phyloP scores from a whole-genome alignment of 192 early-diverging fungal genomes.

The Coemansia sp. region DNA sequence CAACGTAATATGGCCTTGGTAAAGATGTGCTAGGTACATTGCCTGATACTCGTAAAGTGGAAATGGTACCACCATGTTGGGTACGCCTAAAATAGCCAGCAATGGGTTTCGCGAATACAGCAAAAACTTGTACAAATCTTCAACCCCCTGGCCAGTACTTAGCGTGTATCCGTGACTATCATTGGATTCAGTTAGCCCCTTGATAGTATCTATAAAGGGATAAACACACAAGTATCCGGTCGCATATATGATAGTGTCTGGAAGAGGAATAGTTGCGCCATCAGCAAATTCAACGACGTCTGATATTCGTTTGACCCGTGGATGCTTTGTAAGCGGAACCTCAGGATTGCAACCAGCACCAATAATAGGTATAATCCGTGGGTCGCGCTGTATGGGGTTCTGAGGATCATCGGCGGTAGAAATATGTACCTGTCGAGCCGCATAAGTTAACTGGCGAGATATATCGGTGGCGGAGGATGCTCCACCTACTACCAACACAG shows the following conservation, averaged over 20 bases:
- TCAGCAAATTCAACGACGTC: slow-evolving; percentile 29
- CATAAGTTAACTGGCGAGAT: slow-evolving; percentile 42
- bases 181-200: not conserved
- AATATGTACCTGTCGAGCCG: slow-evolving; percentile 40
- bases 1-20: slow-evolving; percentile 23
- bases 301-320: slow-evolving; percentile 4
- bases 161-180: slow-evolving; percentile 6
- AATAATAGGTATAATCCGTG: slow-evolving; percentile 1
- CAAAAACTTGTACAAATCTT: slow-evolving; percentile 48
- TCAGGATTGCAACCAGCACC: slow-evolving; percentile 11
- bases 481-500: slow-evolving; percentile 56
- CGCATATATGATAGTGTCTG: slow-evolving; percentile 60
- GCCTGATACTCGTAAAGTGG: slow-evolving; percentile 62
- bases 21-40: slow-evolving; percentile 43
- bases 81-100: slow-evolving; percentile 60
- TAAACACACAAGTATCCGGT: slow-evolving; percentile 65
- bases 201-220: slow-evolving; percentile 55
- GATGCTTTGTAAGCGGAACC: slow-evolving; percentile 6
- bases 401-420: slow-evolving; percentile 3
- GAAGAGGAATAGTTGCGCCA: slow-evolving; percentile 20
- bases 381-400: not conserved
- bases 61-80: slow-evolving; percentile 58
- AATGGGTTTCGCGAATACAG: slow-evolving; percentile 56
- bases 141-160: slow-evolving; percentile 36
- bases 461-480: slow-evolving; percentile 58